Evolutionary conservation across 768 basidiomycete genomes (phyloP), one percentile per base, ranked within the genome.

Genomic region (Tubosaeta sp.): DNA sequence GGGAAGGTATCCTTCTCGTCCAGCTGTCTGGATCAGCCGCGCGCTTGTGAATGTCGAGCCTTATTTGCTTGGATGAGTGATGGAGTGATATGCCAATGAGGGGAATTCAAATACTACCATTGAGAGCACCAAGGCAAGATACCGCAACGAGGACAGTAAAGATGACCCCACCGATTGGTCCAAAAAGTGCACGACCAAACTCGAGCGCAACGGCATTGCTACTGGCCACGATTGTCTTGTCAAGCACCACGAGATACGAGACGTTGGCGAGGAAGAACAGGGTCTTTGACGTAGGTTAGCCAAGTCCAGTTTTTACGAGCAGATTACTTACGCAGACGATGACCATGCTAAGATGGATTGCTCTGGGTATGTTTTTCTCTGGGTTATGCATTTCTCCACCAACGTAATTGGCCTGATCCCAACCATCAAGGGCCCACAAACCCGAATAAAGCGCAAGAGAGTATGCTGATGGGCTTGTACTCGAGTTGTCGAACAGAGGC

Each of bases 401-500:
- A 14, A 97, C 90, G 57, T 88, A 95, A 65, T 92, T 94, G 27
- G 81, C 86, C 69, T 90, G 88, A 62, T 95, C 95, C 94, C 94
- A 99, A 1, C 95, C 95, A 67, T 94, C 94, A 58, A 91, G 94
- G 2, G 94, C 94, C 91, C 89, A 97, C 5, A 98, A 72, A 3
- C 93, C 91, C 11, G 93, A 95, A 69, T 97, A 99, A 6, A 97
- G 74, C 0, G 95, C 95, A n/a, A 97, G 74, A 6, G 95, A 91
- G 71, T 92, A 97, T 3, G 83, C 76, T 1, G 91, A 88, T 1
- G 92, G 88, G 55, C 89, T 89, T 16, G 71, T 78, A 51, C 85
- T 88, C 16, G 91, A 86, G 8, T 79, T 84, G 12, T 76, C 71
- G 60, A 95, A 97, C 27, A 88, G 65, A n/a, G 85, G 76, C 43